Evolutionary conservation across 2,329 filamentous ascomycete genomes (phyloP).

Genomic region (Coniella vitis): DNA sequence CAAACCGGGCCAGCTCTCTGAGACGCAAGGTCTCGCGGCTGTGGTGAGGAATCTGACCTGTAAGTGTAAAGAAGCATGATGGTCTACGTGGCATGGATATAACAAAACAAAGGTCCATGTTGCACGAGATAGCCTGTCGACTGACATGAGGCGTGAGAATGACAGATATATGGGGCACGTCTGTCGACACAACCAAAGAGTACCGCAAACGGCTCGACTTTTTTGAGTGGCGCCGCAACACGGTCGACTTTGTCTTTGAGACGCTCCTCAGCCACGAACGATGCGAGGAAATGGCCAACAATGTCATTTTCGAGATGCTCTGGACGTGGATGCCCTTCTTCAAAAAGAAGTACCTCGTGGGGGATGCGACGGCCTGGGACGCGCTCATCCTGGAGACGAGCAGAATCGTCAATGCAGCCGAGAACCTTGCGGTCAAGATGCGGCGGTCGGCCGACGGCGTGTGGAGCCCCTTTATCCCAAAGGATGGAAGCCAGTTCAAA

Average conservation of each 20-base stretch:
- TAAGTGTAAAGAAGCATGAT: not conserved
- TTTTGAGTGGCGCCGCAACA: slow-evolving; percentile 2
- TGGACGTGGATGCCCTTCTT: not conserved
- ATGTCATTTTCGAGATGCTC: not conserved
- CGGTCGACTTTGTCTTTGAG: not conserved
- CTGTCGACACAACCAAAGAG: not conserved
- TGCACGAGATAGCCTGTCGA: too few relatives aligned
- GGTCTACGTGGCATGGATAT: not conserved
- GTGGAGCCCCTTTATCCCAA: slow-evolving; percentile 5
- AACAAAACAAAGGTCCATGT: too few relatives aligned
- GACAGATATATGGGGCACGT: not conserved
- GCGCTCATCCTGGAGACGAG: not conserved
- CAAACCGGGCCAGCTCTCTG: not conserved
- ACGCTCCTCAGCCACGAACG: not conserved
- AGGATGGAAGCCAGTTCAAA: not conserved
- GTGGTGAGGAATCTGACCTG: not conserved
- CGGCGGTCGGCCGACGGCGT: not conserved
- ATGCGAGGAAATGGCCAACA: not conserved
- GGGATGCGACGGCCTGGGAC: not conserved
- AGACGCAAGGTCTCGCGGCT: not conserved
- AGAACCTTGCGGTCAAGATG: slow-evolving; percentile 1
- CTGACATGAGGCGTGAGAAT: not conserved
- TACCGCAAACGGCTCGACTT: not conserved
- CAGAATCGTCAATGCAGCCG: not conserved
- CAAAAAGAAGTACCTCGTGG: not conserved